A percentile compares a stretch with the other conserved stretches of the same genome.
Evolutionary conservation across 306 rosid species (phyloP).

Genomic region (Inga leiocalycina): DNA sequence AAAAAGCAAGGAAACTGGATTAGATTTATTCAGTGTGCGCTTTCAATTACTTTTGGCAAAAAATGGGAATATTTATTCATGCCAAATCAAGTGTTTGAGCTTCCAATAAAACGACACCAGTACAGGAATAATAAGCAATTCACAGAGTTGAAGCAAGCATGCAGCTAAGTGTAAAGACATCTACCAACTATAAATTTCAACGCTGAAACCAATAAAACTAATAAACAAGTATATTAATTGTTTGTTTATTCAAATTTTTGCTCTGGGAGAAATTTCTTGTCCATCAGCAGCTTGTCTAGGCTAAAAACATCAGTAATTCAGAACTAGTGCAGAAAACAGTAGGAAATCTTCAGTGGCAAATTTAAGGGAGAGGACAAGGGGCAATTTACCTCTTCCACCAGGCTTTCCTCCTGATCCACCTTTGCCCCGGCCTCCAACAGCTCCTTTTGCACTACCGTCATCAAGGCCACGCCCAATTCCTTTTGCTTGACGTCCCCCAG

Average conservation of each 20-base stretch:
- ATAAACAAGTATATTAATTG: neutral
- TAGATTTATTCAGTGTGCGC: constrained; percentile 18
- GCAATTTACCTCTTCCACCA: constrained; percentile 79
- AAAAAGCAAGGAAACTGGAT: constrained; percentile 12
- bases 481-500: constrained; percentile 79
- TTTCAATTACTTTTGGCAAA: neutral
- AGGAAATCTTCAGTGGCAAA: neutral
- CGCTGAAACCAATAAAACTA: neutral
- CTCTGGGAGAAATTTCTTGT: neutral
- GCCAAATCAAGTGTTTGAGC: neutral
- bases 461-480: constrained; percentile 94
- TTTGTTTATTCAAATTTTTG: neutral
- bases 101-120: neutral
- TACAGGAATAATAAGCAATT: neutral
- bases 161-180: neutral
- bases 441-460: constrained; percentile 79
- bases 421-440: constrained; percentile 89
- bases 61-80: no score
- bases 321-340: neutral
- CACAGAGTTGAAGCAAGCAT: neutral
- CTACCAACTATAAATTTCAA: neutral
- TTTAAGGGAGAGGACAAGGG: constrained; percentile 9
- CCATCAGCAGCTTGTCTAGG: neutral
- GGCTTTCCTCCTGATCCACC: constrained; percentile 81
- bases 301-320: constrained; percentile 2